phyloP scores from a whole-genome alignment of 208 protist genomes.

The Trypanosoma caninum region DNA sequence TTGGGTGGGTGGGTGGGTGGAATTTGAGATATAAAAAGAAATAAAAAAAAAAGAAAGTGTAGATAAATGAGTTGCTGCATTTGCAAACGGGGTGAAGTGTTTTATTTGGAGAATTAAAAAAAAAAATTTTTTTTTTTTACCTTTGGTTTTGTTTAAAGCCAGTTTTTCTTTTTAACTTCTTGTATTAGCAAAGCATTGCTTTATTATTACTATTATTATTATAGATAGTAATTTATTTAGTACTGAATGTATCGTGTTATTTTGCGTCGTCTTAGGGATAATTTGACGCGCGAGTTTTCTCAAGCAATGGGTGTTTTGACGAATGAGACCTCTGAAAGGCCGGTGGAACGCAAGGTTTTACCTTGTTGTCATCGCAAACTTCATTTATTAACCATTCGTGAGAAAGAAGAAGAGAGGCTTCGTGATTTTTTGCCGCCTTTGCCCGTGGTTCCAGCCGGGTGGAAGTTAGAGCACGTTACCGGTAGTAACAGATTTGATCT shows the following conservation, averaged over 20 bases:
- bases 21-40: too few species aligned
- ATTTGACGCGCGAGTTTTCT: slow-evolving; percentile 3
- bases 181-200: background rate
- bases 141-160: too few species aligned
- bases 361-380: slow-evolving; percentile 32
- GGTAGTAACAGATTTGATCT: slow-evolving; percentile 78
- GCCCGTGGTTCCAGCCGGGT: slow-evolving; percentile 62
- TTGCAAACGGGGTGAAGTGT: too few species aligned
- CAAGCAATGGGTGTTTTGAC: background rate
- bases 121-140: too few species aligned
- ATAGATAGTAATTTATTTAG: too few species aligned
- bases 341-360: background rate
- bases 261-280: background rate
- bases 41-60: too few species aligned
- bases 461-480: slow-evolving; percentile 42
- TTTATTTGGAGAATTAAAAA: too few species aligned
- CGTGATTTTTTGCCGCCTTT: slow-evolving; percentile 77
- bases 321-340: background rate
- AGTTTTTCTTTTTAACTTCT: too few species aligned
- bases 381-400: slow-evolving; percentile 40
- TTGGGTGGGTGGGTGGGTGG: too few species aligned
- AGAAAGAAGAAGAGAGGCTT: slow-evolving; percentile 69
- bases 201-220: slow-evolving; percentile 4
- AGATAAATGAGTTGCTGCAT: too few species aligned
- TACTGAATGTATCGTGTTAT: slow-evolving; percentile 15